Conservation (phyloP, 2,329 filamentous ascomycete genomes). For the Talaromyces sp. region DNA sequence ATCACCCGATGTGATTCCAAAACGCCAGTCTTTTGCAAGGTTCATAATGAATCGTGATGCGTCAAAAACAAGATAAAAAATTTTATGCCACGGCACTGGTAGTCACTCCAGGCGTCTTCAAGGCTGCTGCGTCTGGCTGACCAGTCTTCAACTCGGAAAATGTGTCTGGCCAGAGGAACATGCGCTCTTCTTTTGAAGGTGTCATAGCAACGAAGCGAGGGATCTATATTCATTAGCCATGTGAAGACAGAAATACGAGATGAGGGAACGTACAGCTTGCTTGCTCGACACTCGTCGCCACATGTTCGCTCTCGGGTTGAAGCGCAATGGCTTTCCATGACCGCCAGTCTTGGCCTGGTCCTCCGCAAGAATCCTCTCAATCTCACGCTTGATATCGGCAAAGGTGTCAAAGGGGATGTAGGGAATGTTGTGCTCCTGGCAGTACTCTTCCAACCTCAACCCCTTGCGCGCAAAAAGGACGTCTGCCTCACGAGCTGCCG, state of each 20-base stretch:
- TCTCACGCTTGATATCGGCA: conserved; percentile 61
- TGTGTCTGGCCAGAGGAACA: conserved; percentile 61
- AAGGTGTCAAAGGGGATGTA: conserved; percentile 66
- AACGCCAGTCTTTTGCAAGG: conserved; percentile 7
- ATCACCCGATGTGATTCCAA: background rate
- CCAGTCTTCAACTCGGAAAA: conserved; percentile 48
- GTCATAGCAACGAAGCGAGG: conserved; percentile 51
- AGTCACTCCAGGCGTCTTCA: background rate
- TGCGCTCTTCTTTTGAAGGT: conserved; percentile 58
- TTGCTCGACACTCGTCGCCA: conserved; percentile 63
- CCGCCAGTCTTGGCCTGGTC: conserved; percentile 62
- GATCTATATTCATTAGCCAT: conserved; percentile 26
- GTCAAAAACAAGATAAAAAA: background rate
- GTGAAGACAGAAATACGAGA: conserved; percentile 25
- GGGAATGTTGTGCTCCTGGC: conserved; percentile 57
- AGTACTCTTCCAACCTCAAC: conserved; percentile 64
- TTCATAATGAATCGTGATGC: background rate
- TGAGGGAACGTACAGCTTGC: conserved; percentile 44
- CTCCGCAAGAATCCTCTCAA: conserved; percentile 56
- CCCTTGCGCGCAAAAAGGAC: conserved; percentile 66
- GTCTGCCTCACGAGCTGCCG: conserved; percentile 64
- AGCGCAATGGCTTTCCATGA: conserved; percentile 56
- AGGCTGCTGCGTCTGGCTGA: conserved; percentile 2
- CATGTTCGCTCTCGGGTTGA: conserved; percentile 67
- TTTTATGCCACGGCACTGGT: background rate